Percentiles rank a stretch among this genome's conserved stretches.
phyloP scores from a whole-genome alignment of 805 yeast species.

The Metschnikowia similis region DNA sequence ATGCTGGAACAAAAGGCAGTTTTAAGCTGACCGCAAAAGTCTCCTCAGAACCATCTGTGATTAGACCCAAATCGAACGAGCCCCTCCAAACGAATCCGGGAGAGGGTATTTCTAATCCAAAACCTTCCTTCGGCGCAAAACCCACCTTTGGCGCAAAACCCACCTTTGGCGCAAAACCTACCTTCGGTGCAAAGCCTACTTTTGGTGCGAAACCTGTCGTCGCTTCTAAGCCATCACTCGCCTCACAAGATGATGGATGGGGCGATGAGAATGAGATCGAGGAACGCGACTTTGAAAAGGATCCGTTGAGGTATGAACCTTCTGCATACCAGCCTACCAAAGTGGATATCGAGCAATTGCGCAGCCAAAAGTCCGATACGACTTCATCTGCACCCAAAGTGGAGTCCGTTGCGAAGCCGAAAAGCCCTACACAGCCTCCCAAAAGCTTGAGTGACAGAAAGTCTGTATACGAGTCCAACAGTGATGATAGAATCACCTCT shows the following conservation, averaged over 20 bases:
- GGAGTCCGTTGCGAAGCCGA: constrained; percentile 1
- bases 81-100: constrained; percentile 5
- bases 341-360: constrained; percentile 53
- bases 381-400: constrained; percentile 38
- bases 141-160: constrained; percentile 12
- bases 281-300: constrained; percentile 48
- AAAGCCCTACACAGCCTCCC: constrained; percentile 28
- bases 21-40: constrained; percentile 13
- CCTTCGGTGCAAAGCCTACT: constrained; percentile 15
- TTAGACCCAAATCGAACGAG: constrained; percentile 8
- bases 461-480: constrained; percentile 36
- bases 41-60: constrained; percentile 7
- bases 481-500: constrained; percentile 51
- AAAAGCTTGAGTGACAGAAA: constrained; percentile 45
- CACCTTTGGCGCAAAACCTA: constrained; percentile 14
- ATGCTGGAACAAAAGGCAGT: constrained; percentile 6
- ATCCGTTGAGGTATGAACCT: constrained; percentile 51
- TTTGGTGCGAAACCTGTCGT: constrained; percentile 25
- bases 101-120: constrained; percentile 5
- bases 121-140: constrained; percentile 14
- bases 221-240: constrained; percentile 20
- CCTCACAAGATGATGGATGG: constrained; percentile 56
- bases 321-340: constrained; percentile 65
- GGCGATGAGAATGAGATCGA: constrained; percentile 59
- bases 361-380: constrained; percentile 46